Conservation (phyloP, 1,284 basidiomycete species). For the Porphyrellus sp. region DNA sequence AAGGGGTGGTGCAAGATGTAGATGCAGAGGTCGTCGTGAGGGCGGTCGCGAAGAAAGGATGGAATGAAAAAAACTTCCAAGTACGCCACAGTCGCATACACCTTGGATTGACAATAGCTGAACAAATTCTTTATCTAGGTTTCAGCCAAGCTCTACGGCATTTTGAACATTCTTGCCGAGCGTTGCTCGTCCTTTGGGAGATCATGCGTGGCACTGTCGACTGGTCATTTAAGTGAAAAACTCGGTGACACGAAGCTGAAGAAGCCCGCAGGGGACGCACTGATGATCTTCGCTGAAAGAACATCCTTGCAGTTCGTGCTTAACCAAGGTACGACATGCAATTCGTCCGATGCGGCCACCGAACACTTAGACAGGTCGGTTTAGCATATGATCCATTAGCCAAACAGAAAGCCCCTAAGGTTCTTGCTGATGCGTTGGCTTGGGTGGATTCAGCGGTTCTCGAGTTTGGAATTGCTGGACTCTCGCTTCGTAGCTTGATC, state of each 20-base stretch:
- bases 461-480: slow-evolving; percentile 92
- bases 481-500: slow-evolving; percentile 83
- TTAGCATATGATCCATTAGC: slow-evolving; percentile 86
- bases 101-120: slow-evolving; percentile 6
- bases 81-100: slow-evolving; percentile 42
- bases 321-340: slow-evolving; percentile 67
- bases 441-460: slow-evolving; percentile 88
- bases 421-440: slow-evolving; percentile 85
- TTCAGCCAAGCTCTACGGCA: slow-evolving; percentile 80
- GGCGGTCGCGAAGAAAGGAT: slow-evolving; percentile 91
- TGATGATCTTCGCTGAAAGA: slow-evolving; percentile 84
- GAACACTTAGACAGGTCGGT: slow-evolving; percentile 17
- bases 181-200: slow-evolving; percentile 81
- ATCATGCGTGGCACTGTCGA: slow-evolving; percentile 79
- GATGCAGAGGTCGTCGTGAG: slow-evolving; percentile 91
- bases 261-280: slow-evolving; percentile 91
- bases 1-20: slow-evolving; percentile 60
- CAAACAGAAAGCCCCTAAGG: slow-evolving; percentile 97
- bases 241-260: slow-evolving; percentile 96
- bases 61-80: slow-evolving; percentile 99
- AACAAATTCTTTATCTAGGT: slow-evolving; percentile 52
- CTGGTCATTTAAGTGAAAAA: slow-evolving; percentile 91
- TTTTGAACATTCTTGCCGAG: slow-evolving; percentile 74
- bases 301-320: slow-evolving; percentile 94
- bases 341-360: slow-evolving; percentile 4